Percentiles rank a stretch among this genome's conserved stretches.
Evolutionary conservation across 2,329 filamentous ascomycete species (phyloP).

Genomic region (Purpureocillium lavendulum): DNA sequence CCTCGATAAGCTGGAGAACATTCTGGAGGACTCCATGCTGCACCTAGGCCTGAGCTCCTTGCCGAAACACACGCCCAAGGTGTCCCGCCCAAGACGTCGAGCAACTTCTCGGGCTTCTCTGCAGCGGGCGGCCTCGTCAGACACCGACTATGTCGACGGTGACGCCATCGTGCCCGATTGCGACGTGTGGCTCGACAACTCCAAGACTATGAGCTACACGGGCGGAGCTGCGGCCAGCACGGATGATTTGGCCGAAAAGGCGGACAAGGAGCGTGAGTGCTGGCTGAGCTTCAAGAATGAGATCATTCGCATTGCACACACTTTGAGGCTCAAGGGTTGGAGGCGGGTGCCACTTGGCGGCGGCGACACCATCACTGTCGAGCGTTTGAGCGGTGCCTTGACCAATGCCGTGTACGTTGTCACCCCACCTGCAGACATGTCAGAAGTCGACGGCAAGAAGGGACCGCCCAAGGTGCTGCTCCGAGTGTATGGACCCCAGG

Average conservation of each 20-base stretch:
- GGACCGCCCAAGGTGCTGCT: slow-evolving; percentile 65
- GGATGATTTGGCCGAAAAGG: slow-evolving; percentile 34
- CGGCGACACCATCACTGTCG: slow-evolving; percentile 60
- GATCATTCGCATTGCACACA: slow-evolving; percentile 83
- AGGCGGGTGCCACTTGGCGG: slow-evolving; percentile 67
- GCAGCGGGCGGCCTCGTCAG: slow-evolving; percentile 56
- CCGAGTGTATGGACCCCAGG: slow-evolving; percentile 89
- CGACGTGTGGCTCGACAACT: slow-evolving; percentile 80
- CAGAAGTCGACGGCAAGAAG: slow-evolving; percentile 31
- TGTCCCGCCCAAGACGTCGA: slow-evolving; percentile 32
- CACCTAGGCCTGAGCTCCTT: slow-evolving; percentile 39
- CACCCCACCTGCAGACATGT: slow-evolving; percentile 62
- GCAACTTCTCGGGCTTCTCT: slow-evolving; percentile 23
- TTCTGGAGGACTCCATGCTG: slow-evolving; percentile 60
- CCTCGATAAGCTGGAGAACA: slow-evolving; percentile 72
- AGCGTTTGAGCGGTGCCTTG: slow-evolving; percentile 79
- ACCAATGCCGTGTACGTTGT: slow-evolving; percentile 98
- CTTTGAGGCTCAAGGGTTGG: slow-evolving; percentile 86
- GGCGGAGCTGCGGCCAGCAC: slow-evolving; percentile 36
- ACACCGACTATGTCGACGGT: slow-evolving; percentile 78
- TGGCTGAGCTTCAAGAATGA: slow-evolving; percentile 90
- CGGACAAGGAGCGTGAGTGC: slow-evolving; percentile 61
- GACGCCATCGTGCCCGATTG: slow-evolving; percentile 78
- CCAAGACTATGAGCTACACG: slow-evolving; percentile 73
- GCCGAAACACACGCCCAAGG: slow-evolving; percentile 33